phyloP scores from a whole-genome alignment of 2,329 filamentous ascomycete species.

The Nemania bipapillata region DNA sequence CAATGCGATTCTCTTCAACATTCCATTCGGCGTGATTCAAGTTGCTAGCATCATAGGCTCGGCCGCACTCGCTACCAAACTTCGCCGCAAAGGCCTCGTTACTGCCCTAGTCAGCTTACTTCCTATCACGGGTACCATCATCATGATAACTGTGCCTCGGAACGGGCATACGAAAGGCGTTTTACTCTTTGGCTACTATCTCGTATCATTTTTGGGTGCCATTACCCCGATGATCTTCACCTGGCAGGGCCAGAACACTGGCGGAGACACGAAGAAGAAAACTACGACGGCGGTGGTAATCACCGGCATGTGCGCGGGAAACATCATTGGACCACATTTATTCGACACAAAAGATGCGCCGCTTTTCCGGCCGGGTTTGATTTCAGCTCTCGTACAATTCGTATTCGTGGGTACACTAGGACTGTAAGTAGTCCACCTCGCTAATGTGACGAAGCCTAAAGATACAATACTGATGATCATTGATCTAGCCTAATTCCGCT shows the following conservation, averaged over 20 bases:
- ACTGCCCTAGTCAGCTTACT: conserved; percentile 55
- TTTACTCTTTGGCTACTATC: conserved; percentile 63
- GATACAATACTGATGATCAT: not conserved
- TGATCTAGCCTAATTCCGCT: conserved; percentile 48
- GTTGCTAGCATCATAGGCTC: conserved; percentile 49
- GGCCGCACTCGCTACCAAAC: conserved; percentile 58
- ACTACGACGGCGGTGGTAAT: conserved; percentile 70
- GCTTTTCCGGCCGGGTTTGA: conserved; percentile 66
- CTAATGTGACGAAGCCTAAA: conserved; percentile 35
- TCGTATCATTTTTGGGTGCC: conserved; percentile 55
- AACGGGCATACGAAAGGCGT: conserved; percentile 57
- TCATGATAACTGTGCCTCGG: conserved; percentile 61
- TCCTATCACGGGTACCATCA: conserved; percentile 56
- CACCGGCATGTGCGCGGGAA: conserved; percentile 70
- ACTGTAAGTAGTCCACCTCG: conserved; percentile 40
- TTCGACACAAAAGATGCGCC: conserved; percentile 70
- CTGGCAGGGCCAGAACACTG: conserved; percentile 69
- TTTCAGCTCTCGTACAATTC: conserved; percentile 70
- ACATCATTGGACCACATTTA: conserved; percentile 72
- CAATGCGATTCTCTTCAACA: conserved; percentile 56
- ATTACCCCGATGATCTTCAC: conserved; percentile 67
- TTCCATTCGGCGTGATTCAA: conserved; percentile 55
- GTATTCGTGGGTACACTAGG: conserved; percentile 63
- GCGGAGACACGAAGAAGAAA: conserved; percentile 74
- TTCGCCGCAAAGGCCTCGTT: conserved; percentile 58